Conservation (phyloP, 1,284 basidiomycete species). For the Ustilago bromivora region DNA sequence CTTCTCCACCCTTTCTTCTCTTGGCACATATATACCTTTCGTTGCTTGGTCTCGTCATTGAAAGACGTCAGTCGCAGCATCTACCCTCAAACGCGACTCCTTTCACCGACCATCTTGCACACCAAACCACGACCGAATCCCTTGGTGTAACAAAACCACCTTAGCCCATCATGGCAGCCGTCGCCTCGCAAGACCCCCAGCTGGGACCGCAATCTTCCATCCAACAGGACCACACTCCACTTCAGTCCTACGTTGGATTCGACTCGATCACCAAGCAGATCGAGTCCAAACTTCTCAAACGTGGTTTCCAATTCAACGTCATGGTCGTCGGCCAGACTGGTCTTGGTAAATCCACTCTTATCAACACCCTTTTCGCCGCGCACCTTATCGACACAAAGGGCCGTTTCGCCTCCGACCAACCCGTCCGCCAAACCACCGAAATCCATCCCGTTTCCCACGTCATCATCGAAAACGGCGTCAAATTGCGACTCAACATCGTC, state of each 20-base stretch:
- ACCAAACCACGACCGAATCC: background rate
- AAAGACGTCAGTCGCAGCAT: slow-evolving; percentile 7
- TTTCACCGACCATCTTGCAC: background rate
- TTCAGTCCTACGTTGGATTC: slow-evolving; percentile 70
- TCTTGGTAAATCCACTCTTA: slow-evolving; percentile 96
- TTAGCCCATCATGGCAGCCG: slow-evolving; percentile 36
- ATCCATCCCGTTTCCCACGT: slow-evolving; percentile 96
- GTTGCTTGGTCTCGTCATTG: background rate
- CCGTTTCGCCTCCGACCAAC: slow-evolving; percentile 85
- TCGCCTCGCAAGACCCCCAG: slow-evolving; percentile 17
- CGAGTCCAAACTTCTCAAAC: slow-evolving; percentile 98
- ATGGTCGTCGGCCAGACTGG: slow-evolving; percentile 86
- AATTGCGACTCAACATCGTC: slow-evolving; percentile 94
- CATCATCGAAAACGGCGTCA: slow-evolving; percentile 95
- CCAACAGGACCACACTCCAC: slow-evolving; percentile 55
- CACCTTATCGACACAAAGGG: slow-evolving; percentile 98
- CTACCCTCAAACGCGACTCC: background rate
- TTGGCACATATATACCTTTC: background rate
- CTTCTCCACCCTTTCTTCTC: background rate
- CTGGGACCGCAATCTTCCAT: background rate
- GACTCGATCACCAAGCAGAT: slow-evolving; percentile 89
- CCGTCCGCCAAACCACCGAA: slow-evolving; percentile 92
- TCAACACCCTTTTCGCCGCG: slow-evolving; percentile 98
- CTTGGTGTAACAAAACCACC: no score
- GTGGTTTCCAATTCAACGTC: slow-evolving; percentile 96